Evolutionary conservation across 257 asterid genomes (phyloP), one percentile per base, ranked within the genome.

Genomic region (Paulownia fortunei): DNA sequence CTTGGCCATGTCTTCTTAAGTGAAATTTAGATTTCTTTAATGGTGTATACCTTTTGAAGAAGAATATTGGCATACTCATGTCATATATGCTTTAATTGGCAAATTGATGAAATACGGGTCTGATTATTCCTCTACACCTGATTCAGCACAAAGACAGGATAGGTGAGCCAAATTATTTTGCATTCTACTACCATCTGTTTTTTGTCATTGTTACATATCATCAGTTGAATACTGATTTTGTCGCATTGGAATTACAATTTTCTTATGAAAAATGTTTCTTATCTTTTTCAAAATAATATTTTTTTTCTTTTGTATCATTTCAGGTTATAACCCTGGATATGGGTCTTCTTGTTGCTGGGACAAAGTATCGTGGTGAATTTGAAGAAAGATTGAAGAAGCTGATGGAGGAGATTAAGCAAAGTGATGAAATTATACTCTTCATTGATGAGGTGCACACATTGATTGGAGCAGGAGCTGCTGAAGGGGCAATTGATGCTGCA

Each of bases 391-490:
- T 95, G 70, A 95, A 93, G 88, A 93, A 91, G 85, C 82, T 95
- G 84, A 91, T 93, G 97, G 99, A 95, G 82, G 99, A 95, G 84
- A 88, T 95, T 32, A 95, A 89, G 79, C 97, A 93, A 84, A 95
- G 95, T 78, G 97, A 91, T 68, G 97, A 93, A 68, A 93, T 91
- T 77, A 93, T 95, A 56, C 97, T 95, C 67, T 95, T 95, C 80
- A 95, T 95, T 42, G 99, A 95, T 81, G 99, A 95, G 85, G 97
- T 95, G 75, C 99, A 93, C 86, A 95, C 99, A 1, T 87, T 95
- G 83, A 93, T 94, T 66, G 99, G 99, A 70, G 99, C 99, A 32
- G 99, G 99, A 83, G 99, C 99, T 74, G 99, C 97, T 3, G 99
- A 91, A 81, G 98, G 98, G 70, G 99, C 99, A 12, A 93, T 95